phyloP scores from a whole-genome alignment of 805 yeast species.

The Metschnikowia koreensis region DNA sequence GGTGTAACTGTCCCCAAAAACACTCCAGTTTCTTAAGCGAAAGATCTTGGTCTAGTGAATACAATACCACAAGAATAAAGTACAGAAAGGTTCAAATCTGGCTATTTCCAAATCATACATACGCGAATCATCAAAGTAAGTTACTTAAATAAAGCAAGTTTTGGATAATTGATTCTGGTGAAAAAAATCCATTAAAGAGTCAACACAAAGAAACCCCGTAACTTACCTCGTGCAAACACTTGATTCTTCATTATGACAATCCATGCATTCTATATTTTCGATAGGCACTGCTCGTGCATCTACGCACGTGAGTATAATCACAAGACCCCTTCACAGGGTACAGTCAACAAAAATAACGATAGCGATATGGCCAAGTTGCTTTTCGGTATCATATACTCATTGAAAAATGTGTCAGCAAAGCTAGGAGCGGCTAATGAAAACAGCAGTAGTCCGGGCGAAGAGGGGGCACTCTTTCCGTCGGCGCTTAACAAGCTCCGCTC shows the following conservation, averaged over 20 bases:
- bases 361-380: constrained; percentile 76
- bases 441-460: constrained; percentile 5
- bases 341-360: constrained; percentile 51
- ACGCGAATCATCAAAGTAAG: no score
- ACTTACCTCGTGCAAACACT: neutral
- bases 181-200: no score
- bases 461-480: neutral
- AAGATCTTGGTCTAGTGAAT: no score
- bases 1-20: no score
- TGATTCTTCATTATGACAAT: constrained; percentile 50
- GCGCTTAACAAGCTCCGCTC: constrained; percentile 43
- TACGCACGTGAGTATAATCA: constrained; percentile 58
- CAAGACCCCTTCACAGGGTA: constrained; percentile 14
- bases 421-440: constrained; percentile 32
- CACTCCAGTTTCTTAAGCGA: no score
- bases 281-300: constrained; percentile 87
- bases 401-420: constrained; percentile 70
- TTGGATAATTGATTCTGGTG: no score
- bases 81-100: no score
- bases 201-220: no score
- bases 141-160: no score
- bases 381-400: constrained; percentile 80
- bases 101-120: no score
- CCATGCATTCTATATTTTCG: constrained; percentile 86
- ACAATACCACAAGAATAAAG: no score